Evolutionary conservation across 352 stramenopile genomes (phyloP).

Genomic region (Blastocystis sp.): DNA sequence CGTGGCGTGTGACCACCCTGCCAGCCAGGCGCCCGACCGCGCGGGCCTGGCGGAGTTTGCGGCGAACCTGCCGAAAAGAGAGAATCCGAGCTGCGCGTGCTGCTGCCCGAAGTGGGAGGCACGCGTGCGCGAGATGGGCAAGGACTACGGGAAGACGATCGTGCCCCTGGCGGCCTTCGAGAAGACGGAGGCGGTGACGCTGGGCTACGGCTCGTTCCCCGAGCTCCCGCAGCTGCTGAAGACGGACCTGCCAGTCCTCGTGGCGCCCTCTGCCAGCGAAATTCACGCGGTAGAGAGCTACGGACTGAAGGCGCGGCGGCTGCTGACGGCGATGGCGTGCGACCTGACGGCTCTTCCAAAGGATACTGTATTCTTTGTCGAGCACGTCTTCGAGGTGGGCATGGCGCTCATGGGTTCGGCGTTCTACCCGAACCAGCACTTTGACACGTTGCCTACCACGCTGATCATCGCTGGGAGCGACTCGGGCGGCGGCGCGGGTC

Average conservation of each 20-base stretch:
- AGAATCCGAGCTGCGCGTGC: not conserved
- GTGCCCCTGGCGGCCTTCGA: not conserved
- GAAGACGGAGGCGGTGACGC: slow-evolving; percentile 6
- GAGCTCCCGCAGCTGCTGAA: slow-evolving; percentile 46
- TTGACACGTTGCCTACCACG: slow-evolving; percentile 73
- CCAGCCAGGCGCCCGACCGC: not conserved
- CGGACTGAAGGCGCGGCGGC: slow-evolving; percentile 38
- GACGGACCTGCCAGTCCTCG: slow-evolving; percentile 31
- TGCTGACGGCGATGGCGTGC: slow-evolving; percentile 22
- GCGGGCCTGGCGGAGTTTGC: slow-evolving; percentile 38
- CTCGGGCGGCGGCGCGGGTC: slow-evolving; percentile 83
- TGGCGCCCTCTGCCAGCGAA: slow-evolving; percentile 46
- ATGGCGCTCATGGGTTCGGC: slow-evolving; percentile 58
- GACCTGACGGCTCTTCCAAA: slow-evolving; percentile 17
- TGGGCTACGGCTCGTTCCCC: slow-evolving; percentile 51
- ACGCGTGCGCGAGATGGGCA: slow-evolving; percentile 35
- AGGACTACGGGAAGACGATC: slow-evolving; percentile 54
- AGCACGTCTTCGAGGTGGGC: slow-evolving; percentile 58
- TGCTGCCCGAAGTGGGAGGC: slow-evolving; percentile 16
- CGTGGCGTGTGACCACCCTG: slow-evolving; percentile 27
- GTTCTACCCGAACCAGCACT: slow-evolving; percentile 65
- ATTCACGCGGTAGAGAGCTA: slow-evolving; percentile 55
- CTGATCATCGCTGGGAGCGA: slow-evolving; percentile 88
- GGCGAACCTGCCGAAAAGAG: not conserved
- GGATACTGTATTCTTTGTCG: slow-evolving; percentile 68